Evolutionary conservation across 2,329 filamentous ascomycete species (phyloP).

Genomic region (Bipolaris bicolor): DNA sequence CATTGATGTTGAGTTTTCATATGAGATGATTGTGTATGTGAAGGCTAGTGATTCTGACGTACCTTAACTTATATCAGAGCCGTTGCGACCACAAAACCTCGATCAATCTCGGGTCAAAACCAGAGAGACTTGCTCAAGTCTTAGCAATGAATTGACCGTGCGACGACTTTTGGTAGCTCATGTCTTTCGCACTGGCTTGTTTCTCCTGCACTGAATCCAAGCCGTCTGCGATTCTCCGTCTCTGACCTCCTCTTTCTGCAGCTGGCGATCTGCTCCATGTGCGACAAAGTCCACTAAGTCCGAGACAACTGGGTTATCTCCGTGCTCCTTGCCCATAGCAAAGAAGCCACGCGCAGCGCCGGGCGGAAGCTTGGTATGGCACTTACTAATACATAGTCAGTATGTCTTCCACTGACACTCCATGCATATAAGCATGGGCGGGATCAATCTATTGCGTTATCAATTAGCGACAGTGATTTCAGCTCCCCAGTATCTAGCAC

Average conservation of each 20-base stretch:
- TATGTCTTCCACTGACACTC: background rate
- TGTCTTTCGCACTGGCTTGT: background rate
- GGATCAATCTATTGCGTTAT: background rate
- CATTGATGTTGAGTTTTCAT: background rate
- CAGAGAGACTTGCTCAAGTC: background rate
- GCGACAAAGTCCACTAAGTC: conserved; percentile 7
- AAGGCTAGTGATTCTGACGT: background rate
- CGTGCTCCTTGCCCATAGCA: background rate
- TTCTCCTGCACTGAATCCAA: background rate
- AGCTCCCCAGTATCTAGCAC: too few species aligned
- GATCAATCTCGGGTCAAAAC: background rate
- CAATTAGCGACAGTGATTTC: background rate
- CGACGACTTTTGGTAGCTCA: background rate
- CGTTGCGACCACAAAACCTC: too few species aligned
- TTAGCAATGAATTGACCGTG: background rate
- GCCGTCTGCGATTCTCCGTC: background rate
- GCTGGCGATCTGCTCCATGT: background rate
- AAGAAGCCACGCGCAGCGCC: background rate
- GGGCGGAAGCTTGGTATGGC: background rate
- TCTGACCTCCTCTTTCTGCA: too few species aligned
- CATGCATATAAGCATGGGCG: background rate
- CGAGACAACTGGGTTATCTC: conserved; percentile 6
- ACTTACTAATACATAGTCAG: background rate
- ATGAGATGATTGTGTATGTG: background rate
- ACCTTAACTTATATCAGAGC: background rate